Conservation (phyloP, 2,329 filamentous ascomycete genomes). For the Lachnellula suecica region DNA sequence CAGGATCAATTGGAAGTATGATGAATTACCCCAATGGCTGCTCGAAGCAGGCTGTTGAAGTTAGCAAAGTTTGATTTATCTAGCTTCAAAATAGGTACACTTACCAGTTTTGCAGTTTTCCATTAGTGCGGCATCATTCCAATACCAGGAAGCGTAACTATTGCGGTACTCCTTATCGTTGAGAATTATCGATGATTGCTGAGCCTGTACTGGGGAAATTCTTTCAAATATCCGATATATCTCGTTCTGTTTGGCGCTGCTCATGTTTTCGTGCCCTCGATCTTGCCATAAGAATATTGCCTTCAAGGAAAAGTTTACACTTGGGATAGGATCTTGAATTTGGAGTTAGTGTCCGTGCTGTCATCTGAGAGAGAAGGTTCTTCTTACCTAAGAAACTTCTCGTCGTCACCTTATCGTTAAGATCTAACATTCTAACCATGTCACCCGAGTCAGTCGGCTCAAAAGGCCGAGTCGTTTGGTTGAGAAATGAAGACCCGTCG, state of each 20-base stretch:
- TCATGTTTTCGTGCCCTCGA: background rate
- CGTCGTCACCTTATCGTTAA: conserved; percentile 4
- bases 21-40: conserved; percentile 1
- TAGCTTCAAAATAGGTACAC: background rate
- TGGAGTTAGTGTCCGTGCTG: background rate
- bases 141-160: conserved; percentile 8
- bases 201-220: conserved; percentile 1
- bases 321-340: conserved; percentile 3
- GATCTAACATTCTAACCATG: background rate
- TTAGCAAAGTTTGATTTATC: background rate
- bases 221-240: conserved; percentile 6
- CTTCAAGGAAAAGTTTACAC: conserved; percentile 4
- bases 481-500: background rate
- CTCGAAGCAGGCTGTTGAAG: background rate
- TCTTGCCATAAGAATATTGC: conserved; percentile 6
- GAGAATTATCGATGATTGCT: background rate
- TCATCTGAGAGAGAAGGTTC: background rate
- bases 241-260: conserved; percentile 4
- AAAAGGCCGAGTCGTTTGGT: background rate
- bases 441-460: conserved; percentile 1
- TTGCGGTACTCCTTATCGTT: background rate
- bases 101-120: conserved; percentile 9
- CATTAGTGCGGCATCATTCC: conserved; percentile 9
- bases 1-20: background rate
- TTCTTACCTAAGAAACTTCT: conserved; percentile 4